phyloP scores from a whole-genome alignment of 768 basidiomycete species.

The Naganishia onofrii region DNA sequence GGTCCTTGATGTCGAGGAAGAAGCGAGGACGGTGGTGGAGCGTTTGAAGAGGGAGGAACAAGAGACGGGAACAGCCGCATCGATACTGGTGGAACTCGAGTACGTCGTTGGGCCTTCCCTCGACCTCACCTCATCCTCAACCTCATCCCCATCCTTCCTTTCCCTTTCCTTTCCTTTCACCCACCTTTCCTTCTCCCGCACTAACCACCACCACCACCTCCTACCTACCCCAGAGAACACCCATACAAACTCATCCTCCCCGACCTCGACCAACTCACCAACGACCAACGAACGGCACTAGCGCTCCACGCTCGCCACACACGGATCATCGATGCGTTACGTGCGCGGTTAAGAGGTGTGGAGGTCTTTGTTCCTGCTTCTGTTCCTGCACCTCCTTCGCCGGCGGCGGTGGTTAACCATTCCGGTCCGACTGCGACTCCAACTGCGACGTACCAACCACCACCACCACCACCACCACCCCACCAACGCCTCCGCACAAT shows the following conservation, averaged over 20 bases:
- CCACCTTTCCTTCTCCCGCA: neutral
- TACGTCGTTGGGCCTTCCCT: no score
- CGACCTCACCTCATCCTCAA: no score
- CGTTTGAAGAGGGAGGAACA: neutral
- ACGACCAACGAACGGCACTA: neutral
- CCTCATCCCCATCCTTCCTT: neutral
- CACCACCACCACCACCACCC: neutral
- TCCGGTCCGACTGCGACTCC: neutral
- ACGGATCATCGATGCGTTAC: neutral
- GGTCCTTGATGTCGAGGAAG: neutral
- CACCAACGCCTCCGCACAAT: neutral
- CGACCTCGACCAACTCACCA: neutral
- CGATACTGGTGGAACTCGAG: conserved; percentile 19
- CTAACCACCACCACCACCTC: no score
- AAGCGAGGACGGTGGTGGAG: neutral
- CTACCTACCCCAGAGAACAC: conserved; percentile 14
- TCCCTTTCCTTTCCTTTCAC: neutral
- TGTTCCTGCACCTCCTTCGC: neutral
- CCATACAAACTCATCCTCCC: conserved; percentile 28
- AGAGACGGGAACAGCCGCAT: neutral
- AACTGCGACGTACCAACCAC: neutral
- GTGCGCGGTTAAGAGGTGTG: no score
- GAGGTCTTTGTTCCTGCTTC: no score
- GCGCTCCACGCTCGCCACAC: neutral
- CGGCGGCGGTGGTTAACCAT: neutral